Evolutionary conservation across 73 alveolate genomes (phyloP).

Genomic region (Symbiodinium pilosum): DNA sequence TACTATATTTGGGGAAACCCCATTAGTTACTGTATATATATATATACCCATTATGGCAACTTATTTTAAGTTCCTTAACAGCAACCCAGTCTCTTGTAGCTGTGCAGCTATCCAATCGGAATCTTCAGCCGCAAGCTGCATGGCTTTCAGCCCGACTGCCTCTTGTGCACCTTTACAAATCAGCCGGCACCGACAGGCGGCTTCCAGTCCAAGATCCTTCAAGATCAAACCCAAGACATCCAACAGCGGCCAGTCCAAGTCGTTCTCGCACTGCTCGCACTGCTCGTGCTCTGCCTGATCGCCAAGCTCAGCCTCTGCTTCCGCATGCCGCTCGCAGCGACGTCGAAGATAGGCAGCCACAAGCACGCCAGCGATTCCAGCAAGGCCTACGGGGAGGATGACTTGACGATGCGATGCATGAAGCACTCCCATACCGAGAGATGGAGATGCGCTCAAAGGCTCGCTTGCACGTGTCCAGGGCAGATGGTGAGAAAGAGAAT

Average conservation of each 20-base stretch:
- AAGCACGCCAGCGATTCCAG: not conserved
- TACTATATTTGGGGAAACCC: too few species aligned
- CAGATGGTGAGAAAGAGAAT: too few species aligned
- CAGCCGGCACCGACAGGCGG: not conserved
- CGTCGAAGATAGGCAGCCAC: not conserved
- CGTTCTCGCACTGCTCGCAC: not conserved
- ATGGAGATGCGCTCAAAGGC: too few species aligned
- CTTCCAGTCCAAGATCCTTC: not conserved
- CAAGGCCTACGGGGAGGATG: not conserved
- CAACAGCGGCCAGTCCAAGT: not conserved
- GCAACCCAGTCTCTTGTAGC: too few species aligned
- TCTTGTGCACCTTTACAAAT: not conserved
- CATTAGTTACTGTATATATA: too few species aligned
- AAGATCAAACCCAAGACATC: not conserved
- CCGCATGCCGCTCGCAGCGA: not conserved
- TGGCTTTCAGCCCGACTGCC: not conserved
- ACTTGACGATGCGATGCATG: not conserved
- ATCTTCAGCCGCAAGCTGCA: not conserved
- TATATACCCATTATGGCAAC: too few species aligned
- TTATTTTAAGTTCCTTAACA: too few species aligned
- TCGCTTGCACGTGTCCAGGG: too few species aligned
- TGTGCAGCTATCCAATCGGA: not conserved
- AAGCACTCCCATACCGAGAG: not conserved
- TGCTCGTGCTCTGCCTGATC: not conserved
- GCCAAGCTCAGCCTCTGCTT: not conserved